A percentile compares a stretch with the other conserved stretches of the same genome.
These are phyloP conservation scores for Microsporum ferrugineum DNA, from an alignment of 2,329 filamentous ascomycete species.

Conservation along the genomic window DNA sequence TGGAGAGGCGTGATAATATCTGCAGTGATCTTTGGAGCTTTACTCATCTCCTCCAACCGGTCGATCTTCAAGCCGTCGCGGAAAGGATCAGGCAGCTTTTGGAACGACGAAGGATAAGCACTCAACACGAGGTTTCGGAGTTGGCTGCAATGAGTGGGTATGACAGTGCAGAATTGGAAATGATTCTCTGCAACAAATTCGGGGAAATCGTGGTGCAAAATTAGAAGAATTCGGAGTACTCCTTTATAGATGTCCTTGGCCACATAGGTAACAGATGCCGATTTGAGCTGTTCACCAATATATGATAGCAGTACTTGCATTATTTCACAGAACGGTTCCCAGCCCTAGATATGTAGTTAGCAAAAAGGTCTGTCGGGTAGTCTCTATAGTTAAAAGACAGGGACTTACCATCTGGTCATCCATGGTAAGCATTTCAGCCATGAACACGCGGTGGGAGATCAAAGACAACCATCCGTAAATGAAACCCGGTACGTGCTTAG, in stretches of 20 bases:
- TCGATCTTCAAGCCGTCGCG: slow-evolving; percentile 65
- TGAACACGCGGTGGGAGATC: slow-evolving; percentile 71
- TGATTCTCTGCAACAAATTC: slow-evolving; percentile 87
- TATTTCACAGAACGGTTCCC: slow-evolving; percentile 62
- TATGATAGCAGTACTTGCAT: slow-evolving; percentile 61
- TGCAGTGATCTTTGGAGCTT: slow-evolving; percentile 53
- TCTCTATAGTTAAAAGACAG: background rate
- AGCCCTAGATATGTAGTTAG: slow-evolving; percentile 42
- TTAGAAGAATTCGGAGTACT: slow-evolving; percentile 66
- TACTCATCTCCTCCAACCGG: slow-evolving; percentile 60
- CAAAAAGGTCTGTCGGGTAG: slow-evolving; percentile 4
- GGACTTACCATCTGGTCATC: slow-evolving; percentile 42
- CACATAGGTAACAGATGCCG: slow-evolving; percentile 54
- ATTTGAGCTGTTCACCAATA: slow-evolving; percentile 68
- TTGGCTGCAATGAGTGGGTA: slow-evolving; percentile 75
- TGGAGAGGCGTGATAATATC: slow-evolving; percentile 45
- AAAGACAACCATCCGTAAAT: slow-evolving; percentile 74
- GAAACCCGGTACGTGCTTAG: slow-evolving; percentile 68
- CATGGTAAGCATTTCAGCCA: slow-evolving; percentile 63
- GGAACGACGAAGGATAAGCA: slow-evolving; percentile 58
- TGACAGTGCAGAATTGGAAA: slow-evolving; percentile 64
- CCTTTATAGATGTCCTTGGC: slow-evolving; percentile 78
- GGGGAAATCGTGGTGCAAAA: slow-evolving; percentile 87
- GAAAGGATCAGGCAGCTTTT: slow-evolving; percentile 63
- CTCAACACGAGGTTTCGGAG: slow-evolving; percentile 79